Evolutionary conservation across 225 moss, liverwort and hornwort genomes (phyloP).

Genomic region (Anthoceros angustus): DNA sequence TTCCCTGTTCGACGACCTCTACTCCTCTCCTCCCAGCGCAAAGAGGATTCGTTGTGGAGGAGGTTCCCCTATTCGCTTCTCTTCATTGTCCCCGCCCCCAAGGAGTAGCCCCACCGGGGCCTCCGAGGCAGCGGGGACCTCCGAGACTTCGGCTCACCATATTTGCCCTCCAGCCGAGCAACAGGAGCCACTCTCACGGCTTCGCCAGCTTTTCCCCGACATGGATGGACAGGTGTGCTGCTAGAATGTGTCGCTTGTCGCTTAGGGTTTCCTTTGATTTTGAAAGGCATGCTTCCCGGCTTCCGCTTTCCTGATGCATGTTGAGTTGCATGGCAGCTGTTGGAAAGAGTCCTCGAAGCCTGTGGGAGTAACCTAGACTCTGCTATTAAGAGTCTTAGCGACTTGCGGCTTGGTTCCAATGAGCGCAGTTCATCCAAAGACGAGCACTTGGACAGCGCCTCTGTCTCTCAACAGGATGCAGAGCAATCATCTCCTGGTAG

Average conservation of each 20-base stretch:
- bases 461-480: slow-evolving; percentile 16
- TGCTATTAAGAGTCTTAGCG: slow-evolving; percentile 58
- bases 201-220: slow-evolving; percentile 47
- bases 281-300: neutral
- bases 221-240: slow-evolving; percentile 35
- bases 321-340: slow-evolving; percentile 20
- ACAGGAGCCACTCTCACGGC: slow-evolving; percentile 28
- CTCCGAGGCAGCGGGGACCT: slow-evolving; percentile 62
- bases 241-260: neutral
- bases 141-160: slow-evolving; percentile 21
- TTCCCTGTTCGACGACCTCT: slow-evolving; percentile 95
- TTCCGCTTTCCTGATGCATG: neutral
- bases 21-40: slow-evolving; percentile 76
- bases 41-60: slow-evolving; percentile 81
- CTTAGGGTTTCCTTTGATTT: neutral
- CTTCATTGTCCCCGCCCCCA: slow-evolving; percentile 29
- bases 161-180: slow-evolving; percentile 17
- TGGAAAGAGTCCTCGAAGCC: slow-evolving; percentile 52
- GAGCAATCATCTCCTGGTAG: slow-evolving; percentile 10
- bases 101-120: slow-evolving; percentile 46
- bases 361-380: slow-evolving; percentile 61
- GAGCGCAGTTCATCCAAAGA: slow-evolving; percentile 16
- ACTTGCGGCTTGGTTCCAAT: slow-evolving; percentile 38
- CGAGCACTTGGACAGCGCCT: slow-evolving; percentile 17
- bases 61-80: slow-evolving; percentile 64